Conservation (phyloP, 495 filamentous ascomycete species). For the Physcia stellaris region DNA sequence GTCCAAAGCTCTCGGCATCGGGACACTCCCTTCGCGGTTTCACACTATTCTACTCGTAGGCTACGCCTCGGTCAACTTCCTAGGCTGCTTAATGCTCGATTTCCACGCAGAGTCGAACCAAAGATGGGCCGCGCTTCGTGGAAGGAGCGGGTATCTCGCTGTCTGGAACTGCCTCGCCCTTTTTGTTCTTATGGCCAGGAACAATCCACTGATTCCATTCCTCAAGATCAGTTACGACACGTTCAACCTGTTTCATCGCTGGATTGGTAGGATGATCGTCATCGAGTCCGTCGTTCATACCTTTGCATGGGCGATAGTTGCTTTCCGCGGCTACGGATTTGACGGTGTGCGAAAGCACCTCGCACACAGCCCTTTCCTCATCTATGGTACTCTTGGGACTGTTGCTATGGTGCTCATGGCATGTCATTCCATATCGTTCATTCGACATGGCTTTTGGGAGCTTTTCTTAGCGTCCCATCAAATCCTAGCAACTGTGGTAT, state of each 20-base stretch:
- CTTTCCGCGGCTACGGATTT: slow-evolving; percentile 27
- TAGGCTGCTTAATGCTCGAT: slow-evolving; percentile 66
- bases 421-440: slow-evolving; percentile 58
- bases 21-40: slow-evolving; percentile 76
- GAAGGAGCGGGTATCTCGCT: slow-evolving; percentile 71
- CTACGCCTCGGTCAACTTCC: slow-evolving; percentile 65
- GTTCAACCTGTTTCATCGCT: slow-evolving; percentile 88
- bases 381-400: slow-evolving; percentile 36
- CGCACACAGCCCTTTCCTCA: slow-evolving; percentile 45
- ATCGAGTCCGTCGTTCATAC: slow-evolving; percentile 67
- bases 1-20: slow-evolving; percentile 74
- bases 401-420: slow-evolving; percentile 47
- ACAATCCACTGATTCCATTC: slow-evolving; percentile 79
- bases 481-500: too few relatives aligned
- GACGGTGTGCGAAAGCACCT: slow-evolving; percentile 43
- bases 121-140: slow-evolving; percentile 50
- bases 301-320: slow-evolving; percentile 49
- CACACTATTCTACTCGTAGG: slow-evolving; percentile 60
- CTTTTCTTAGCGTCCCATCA: slow-evolving; percentile 74
- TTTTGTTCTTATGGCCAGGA: slow-evolving; percentile 76
- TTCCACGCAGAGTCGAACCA: slow-evolving; percentile 36
- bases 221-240: slow-evolving; percentile 89
- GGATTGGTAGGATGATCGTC: slow-evolving; percentile 81
- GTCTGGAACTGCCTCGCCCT: slow-evolving; percentile 85
- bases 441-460: slow-evolving; percentile 86